Evolutionary conservation across 2,329 filamentous ascomycete genomes (phyloP).

Genomic region (Cladorrhinum sp.): DNA sequence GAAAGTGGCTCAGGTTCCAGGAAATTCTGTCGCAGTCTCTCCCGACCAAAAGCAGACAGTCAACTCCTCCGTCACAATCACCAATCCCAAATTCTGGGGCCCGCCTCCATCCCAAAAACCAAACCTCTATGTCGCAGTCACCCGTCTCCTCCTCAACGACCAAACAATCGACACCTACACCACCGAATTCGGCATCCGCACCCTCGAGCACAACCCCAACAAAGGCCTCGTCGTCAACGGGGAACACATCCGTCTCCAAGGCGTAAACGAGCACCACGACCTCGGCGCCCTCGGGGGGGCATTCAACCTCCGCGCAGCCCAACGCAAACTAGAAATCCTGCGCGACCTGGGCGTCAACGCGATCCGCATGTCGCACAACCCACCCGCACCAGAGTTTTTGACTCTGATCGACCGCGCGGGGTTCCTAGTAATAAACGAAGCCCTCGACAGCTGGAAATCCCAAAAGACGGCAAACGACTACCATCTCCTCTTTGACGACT

Average conservation of each 20-base stretch:
- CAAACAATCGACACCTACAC: no score
- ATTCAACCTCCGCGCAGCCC: conserved; percentile 46
- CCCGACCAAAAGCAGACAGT: conserved; percentile 32
- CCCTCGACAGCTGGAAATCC: conserved; percentile 51
- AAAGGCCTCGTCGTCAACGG: conserved; percentile 48
- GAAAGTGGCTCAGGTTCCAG: conserved; percentile 36
- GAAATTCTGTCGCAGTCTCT: conserved; percentile 29
- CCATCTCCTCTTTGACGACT: conserved; percentile 48
- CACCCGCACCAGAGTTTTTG: conserved; percentile 47
- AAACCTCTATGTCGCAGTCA: conserved; percentile 44
- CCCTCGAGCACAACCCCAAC: conserved; percentile 38
- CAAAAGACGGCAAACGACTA: conserved; percentile 47
- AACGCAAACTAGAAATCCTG: conserved; percentile 47
- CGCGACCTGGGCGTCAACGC: conserved; percentile 49
- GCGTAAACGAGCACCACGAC: conserved; percentile 50
- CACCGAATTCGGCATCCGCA: conserved; percentile 53
- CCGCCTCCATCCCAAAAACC: conserved; percentile 44
- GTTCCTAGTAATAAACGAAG: conserved; percentile 49
- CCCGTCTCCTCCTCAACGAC: no score
- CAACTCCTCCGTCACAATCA: conserved; percentile 35
- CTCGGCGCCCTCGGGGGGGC: conserved; percentile 47
- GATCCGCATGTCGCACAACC: conserved; percentile 50
- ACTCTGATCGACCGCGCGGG: conserved; percentile 47
- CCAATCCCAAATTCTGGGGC: conserved; percentile 46
- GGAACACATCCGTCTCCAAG: conserved; percentile 43